phyloP scores from a whole-genome alignment of 2,329 filamentous ascomycete species.

The Coleophoma cylindrospora region DNA sequence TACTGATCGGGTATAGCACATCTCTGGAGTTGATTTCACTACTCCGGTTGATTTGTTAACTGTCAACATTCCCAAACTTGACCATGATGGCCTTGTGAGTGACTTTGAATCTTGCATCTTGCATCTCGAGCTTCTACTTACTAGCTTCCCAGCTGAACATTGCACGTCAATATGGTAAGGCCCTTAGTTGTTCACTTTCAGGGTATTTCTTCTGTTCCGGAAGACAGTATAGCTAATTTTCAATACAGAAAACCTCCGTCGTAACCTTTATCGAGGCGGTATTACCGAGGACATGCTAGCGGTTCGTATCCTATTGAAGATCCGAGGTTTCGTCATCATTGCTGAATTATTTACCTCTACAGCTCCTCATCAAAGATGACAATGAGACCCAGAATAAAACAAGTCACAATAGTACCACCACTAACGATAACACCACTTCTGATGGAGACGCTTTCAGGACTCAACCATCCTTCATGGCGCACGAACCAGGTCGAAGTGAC shows the following conservation, averaged over 20 bases:
- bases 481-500: conserved; percentile 14
- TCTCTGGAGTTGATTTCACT: conserved; percentile 28
- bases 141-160: conserved; percentile 14
- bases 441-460: conserved; percentile 5
- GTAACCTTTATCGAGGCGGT: conserved; percentile 45
- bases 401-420: conserved; percentile 9
- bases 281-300: conserved; percentile 40
- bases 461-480: conserved; percentile 2
- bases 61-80: conserved; percentile 51
- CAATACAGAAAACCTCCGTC: conserved; percentile 30
- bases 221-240: not conserved
- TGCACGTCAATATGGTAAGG: conserved; percentile 51
- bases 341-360: conserved; percentile 6
- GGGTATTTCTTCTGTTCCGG: not conserved
- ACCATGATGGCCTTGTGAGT: conserved; percentile 56
- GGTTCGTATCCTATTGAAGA: conserved; percentile 10
- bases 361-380: conserved; percentile 23
- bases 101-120: not conserved
- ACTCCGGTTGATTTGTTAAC: conserved; percentile 27
- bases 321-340: not conserved
- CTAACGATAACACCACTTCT: not conserved
- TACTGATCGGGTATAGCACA: conserved; percentile 28
- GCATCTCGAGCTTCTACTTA: conserved; percentile 2
- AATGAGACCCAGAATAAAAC: conserved; percentile 9
- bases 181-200: not conserved